Conservation (phyloP, 495 filamentous ascomycete species). For the Podospora tetraspora region DNA sequence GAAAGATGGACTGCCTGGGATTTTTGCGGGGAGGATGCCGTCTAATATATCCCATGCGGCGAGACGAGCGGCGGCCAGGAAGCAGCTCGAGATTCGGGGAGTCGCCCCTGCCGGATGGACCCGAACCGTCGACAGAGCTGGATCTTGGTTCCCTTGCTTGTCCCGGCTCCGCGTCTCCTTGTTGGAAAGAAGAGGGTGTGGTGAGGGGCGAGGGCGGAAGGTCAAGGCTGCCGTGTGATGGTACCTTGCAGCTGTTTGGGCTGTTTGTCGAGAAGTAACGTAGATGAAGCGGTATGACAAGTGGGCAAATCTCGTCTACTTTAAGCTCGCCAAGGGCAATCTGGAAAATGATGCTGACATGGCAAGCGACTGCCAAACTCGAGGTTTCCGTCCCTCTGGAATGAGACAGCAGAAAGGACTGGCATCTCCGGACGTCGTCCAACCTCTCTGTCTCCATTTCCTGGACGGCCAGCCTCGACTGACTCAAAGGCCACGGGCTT, state of each 20-base stretch:
- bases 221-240: constrained; percentile 7
- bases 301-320: constrained; percentile 8
- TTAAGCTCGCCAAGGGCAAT: constrained; percentile 1
- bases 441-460: neutral
- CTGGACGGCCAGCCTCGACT: neutral
- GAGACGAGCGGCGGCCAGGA: neutral
- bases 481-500: neutral
- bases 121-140: neutral
- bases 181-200: neutral
- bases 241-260: constrained; percentile 18
- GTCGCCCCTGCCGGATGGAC: neutral
- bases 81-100: neutral
- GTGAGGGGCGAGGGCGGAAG: neutral
- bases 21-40: neutral
- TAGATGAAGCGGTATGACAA: constrained; percentile 10
- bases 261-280: constrained; percentile 3
- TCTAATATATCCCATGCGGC: neutral
- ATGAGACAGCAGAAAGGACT: neutral
- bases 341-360: constrained; percentile 7
- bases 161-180: neutral
- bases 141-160: neutral
- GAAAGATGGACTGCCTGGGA: neutral
- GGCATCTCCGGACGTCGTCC: neutral
- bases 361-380: constrained; percentile 1
- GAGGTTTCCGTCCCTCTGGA: neutral